A percentile compares a stretch with the other conserved stretches of the same genome.
phyloP scores from a whole-genome alignment of 257 asterid genomes.

The Voacanga thouarsii region DNA sequence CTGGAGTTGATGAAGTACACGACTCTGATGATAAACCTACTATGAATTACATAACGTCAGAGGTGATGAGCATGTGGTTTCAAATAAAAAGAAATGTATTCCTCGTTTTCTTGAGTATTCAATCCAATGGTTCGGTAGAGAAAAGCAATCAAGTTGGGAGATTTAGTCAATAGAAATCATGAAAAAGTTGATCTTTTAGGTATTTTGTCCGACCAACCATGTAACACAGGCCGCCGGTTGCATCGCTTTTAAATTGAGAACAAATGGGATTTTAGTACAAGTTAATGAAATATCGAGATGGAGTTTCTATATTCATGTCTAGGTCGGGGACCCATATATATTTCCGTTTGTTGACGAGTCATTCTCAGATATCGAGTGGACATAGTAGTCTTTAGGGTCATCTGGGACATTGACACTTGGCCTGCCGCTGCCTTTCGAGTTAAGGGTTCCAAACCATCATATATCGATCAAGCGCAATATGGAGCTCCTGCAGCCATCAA shows the following conservation, averaged over 20 bases:
- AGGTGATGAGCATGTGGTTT: neutral
- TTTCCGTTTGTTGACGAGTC: slow-evolving; percentile 16
- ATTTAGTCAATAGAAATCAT: slow-evolving; percentile 31
- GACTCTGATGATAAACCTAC: too few species aligned
- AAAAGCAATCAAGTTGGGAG: slow-evolving; percentile 24
- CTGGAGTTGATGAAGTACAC: neutral
- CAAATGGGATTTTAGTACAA: neutral
- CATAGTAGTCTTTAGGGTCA: neutral
- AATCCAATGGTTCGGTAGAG: slow-evolving; percentile 27
- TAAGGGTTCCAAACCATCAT: neutral
- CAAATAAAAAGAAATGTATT: neutral
- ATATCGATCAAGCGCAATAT: neutral
- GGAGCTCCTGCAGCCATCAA: neutral
- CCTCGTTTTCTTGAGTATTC: neutral
- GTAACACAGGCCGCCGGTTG: neutral
- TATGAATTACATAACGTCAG: too few species aligned
- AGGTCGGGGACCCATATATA: neutral
- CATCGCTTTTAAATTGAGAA: neutral
- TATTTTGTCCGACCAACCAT: slow-evolving; percentile 19
- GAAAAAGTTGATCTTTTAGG: slow-evolving; percentile 24
- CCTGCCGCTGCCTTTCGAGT: neutral
- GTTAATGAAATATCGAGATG: neutral
- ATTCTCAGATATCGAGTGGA: neutral
- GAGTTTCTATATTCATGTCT: neutral
- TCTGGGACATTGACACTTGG: neutral